Conservation (phyloP, 805 yeast genomes). For the Brettanomyces custersianus region DNA sequence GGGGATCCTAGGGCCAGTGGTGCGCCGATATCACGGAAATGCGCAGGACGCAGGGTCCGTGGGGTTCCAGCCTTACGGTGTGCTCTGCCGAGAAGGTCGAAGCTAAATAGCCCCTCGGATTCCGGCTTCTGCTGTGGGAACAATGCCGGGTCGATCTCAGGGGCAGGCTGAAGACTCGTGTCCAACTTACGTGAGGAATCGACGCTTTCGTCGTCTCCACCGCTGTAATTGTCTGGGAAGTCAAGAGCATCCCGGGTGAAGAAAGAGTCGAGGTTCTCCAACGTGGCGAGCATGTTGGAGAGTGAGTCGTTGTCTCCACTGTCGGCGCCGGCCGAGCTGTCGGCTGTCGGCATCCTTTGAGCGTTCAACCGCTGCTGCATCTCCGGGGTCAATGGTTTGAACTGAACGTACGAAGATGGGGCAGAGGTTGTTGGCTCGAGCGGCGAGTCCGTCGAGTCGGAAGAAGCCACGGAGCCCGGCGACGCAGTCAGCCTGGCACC, state of each 20-base stretch:
- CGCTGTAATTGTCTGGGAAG: constrained; percentile 14
- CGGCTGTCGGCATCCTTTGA: constrained; percentile 26
- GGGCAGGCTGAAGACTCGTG: too few species aligned
- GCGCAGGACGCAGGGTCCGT: constrained; percentile 12
- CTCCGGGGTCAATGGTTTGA: constrained; percentile 21
- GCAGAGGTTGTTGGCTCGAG: constrained; percentile 5
- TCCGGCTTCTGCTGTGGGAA: constrained; percentile 18
- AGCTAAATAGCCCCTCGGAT: constrained; percentile 35
- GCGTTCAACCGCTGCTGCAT: constrained; percentile 15
- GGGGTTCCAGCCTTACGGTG: constrained; percentile 9
- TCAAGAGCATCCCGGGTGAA: constrained; percentile 54
- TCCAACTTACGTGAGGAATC: too few species aligned
- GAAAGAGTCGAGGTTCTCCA: constrained; percentile 82
- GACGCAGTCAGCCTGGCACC: neutral
- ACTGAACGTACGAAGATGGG: constrained; percentile 24
- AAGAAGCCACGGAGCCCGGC: neutral
- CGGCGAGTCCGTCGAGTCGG: neutral
- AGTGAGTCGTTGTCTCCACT: constrained; percentile 60
- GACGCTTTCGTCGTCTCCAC: too few species aligned
- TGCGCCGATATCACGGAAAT: too few species aligned
- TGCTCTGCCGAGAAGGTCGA: constrained; percentile 26
- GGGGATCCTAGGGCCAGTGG: too few species aligned
- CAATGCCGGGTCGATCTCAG: constrained; percentile 7
- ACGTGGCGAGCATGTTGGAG: constrained; percentile 87
- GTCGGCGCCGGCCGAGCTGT: constrained; percentile 35